These are phyloP conservation scores for Sugiyamaella lignohabitans DNA, from an alignment of 805 yeast species.

Conservation along the genomic window DNA sequence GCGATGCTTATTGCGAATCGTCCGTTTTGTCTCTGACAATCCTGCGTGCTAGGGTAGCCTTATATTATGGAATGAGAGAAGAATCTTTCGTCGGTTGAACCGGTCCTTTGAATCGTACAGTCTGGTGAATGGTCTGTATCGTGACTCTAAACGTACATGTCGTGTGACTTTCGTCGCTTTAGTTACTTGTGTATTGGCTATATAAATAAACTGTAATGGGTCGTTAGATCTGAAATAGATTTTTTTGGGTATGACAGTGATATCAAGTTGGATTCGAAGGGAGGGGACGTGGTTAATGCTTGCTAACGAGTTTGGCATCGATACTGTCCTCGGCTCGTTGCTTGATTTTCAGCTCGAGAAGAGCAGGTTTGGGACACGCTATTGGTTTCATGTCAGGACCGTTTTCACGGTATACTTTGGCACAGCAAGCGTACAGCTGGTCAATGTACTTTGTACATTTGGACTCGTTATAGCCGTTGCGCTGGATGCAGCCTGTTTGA, in stretches of 20 bases:
- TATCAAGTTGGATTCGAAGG: no score
- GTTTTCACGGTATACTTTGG: slow-evolving; percentile 50
- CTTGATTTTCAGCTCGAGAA: slow-evolving; percentile 56
- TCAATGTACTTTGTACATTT: slow-evolving; percentile 67
- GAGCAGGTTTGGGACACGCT: slow-evolving; percentile 70
- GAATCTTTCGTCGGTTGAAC: slow-evolving; percentile 7
- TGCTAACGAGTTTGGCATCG: slow-evolving; percentile 3
- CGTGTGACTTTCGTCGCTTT: background rate
- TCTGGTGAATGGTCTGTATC: slow-evolving; percentile 7
- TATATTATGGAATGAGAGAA: slow-evolving; percentile 6
- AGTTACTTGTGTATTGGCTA: background rate
- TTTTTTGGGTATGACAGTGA: no score
- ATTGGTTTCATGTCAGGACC: slow-evolving; percentile 57
- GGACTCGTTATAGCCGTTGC: slow-evolving; percentile 60
- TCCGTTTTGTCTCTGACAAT: slow-evolving; percentile 19
- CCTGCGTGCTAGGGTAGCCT: slow-evolving; percentile 24
- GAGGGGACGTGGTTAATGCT: background rate
- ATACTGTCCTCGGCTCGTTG: slow-evolving; percentile 48
- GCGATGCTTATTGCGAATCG: slow-evolving; percentile 17
- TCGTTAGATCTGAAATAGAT: no score
- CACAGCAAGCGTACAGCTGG: slow-evolving; percentile 68
- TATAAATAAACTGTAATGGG: background rate
- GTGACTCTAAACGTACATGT: slow-evolving; percentile 15
- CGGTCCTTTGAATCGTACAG: slow-evolving; percentile 15
- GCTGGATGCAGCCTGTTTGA: slow-evolving; percentile 52